These are phyloP conservation scores for Micractinium sp. DNA, from an alignment of 139 green algal species.

Conservation along the genomic window DNA sequence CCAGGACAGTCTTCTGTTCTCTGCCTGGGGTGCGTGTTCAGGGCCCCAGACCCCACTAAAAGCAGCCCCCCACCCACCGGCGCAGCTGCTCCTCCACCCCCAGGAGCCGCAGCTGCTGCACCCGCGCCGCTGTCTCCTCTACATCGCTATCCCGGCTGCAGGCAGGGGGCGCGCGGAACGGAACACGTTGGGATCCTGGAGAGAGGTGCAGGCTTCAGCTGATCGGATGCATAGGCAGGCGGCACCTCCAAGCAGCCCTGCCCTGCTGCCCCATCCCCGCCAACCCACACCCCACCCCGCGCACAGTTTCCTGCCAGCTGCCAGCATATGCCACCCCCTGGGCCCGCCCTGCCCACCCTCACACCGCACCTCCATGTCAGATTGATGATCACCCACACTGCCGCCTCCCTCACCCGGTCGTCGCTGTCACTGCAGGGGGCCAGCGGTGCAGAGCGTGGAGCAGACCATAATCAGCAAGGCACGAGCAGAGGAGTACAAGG, in stretches of 20 bases:
- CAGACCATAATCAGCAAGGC: neutral
- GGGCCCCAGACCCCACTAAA: too few relatives aligned
- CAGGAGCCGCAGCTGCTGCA: constrained; percentile 7
- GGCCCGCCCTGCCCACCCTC: neutral
- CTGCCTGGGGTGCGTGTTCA: too few relatives aligned
- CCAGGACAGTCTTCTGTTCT: neutral
- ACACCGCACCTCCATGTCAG: constrained; percentile 30
- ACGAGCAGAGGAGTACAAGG: too few relatives aligned
- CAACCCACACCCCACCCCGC: neutral
- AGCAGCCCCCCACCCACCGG: neutral
- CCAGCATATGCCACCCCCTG: neutral
- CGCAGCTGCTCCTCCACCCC: constrained; percentile 13
- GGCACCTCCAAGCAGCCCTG: neutral
- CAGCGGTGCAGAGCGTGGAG: neutral
- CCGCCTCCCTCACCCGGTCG: constrained; percentile 31
- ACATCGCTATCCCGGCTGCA: constrained; percentile 6
- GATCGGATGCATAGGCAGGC: neutral
- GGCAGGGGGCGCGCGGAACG: neutral
- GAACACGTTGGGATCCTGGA: neutral
- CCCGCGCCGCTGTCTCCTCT: neutral
- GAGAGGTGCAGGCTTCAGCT: neutral
- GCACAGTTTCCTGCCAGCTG: neutral
- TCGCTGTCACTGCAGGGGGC: constrained; percentile 6
- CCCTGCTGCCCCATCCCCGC: neutral
- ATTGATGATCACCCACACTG: constrained; percentile 50